Evolutionary conservation across 768 basidiomycete genomes (phyloP).

Genomic region (Leccinum truebloodii): DNA sequence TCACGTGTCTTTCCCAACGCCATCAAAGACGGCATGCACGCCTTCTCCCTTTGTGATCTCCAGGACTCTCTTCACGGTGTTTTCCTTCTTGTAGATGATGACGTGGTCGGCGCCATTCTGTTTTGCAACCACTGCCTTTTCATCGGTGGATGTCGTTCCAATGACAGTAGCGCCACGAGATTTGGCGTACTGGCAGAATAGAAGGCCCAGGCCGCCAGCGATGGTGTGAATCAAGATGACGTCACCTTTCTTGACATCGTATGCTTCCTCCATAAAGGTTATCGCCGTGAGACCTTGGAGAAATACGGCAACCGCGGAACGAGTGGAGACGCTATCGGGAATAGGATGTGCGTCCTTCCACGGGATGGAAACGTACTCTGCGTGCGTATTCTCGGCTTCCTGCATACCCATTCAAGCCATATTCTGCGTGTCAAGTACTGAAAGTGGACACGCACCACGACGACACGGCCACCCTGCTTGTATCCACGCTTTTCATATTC

Average conservation of each 20-base stretch:
- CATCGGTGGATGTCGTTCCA: constrained; percentile 84
- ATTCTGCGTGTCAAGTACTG: not conserved
- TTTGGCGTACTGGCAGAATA: constrained; percentile 69
- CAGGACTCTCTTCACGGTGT: constrained; percentile 70
- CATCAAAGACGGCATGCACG: constrained; percentile 88
- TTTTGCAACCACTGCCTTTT: constrained; percentile 82
- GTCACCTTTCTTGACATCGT: constrained; percentile 79
- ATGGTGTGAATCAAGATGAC: constrained; percentile 85
- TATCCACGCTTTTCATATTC: constrained; percentile 66
- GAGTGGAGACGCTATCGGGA: constrained; percentile 59
- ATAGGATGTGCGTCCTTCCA: constrained; percentile 65
- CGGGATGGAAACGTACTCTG: constrained; percentile 70
- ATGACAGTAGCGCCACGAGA: constrained; percentile 85
- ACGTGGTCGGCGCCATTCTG: constrained; percentile 84
- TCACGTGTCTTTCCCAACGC: constrained; percentile 95
- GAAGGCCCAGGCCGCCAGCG: constrained; percentile 83
- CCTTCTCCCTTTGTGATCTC: constrained; percentile 79
- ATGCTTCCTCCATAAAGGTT: constrained; percentile 80
- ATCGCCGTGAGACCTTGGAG: constrained; percentile 81
- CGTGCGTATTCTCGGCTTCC: constrained; percentile 54
- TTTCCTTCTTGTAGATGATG: constrained; percentile 74
- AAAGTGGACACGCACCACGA: constrained; percentile 49
- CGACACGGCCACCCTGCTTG: constrained; percentile 70
- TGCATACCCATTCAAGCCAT: constrained; percentile 22
- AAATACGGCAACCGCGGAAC: constrained; percentile 63